These are phyloP conservation scores for Quercus wislizeni DNA, from an alignment of 306 rosid genomes.

Conservation along the genomic window DNA sequence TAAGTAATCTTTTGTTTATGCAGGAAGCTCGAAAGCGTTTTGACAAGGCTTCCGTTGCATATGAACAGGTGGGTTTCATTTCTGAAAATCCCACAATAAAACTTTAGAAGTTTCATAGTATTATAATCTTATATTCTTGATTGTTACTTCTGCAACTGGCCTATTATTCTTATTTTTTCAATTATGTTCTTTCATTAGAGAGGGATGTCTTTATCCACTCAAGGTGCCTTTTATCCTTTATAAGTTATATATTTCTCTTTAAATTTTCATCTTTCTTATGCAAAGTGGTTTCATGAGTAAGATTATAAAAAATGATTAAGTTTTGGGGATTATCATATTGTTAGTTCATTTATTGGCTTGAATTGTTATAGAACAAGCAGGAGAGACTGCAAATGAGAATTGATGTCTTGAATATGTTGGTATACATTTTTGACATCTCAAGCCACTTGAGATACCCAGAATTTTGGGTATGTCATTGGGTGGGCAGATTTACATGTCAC, in stretches of 20 bases:
- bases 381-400: background rate
- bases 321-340: conserved; percentile 3
- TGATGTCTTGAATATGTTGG: background rate
- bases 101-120: conserved; percentile 8
- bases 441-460: conserved; percentile 2
- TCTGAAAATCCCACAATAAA: background rate
- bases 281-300: conserved; percentile 1
- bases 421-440: conserved; percentile 7
- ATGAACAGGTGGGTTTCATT: conserved; percentile 66
- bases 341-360: background rate
- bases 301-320: conserved; percentile 2
- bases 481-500: background rate
- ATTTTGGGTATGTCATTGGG: background rate
- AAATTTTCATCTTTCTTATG: conserved; percentile 3
- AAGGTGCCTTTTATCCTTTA: background rate
- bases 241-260: background rate
- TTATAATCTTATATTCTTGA: conserved; percentile 5
- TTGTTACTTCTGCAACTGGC: conserved; percentile 16
- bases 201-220: background rate
- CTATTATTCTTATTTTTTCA: background rate
- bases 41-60: conserved; percentile 65
- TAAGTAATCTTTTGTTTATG: conserved; percentile 26
- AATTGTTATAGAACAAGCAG: background rate
- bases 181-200: background rate
- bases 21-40: conserved; percentile 92